Conservation (phyloP, 169 alveolate species). For the Plasmodium sp. region DNA sequence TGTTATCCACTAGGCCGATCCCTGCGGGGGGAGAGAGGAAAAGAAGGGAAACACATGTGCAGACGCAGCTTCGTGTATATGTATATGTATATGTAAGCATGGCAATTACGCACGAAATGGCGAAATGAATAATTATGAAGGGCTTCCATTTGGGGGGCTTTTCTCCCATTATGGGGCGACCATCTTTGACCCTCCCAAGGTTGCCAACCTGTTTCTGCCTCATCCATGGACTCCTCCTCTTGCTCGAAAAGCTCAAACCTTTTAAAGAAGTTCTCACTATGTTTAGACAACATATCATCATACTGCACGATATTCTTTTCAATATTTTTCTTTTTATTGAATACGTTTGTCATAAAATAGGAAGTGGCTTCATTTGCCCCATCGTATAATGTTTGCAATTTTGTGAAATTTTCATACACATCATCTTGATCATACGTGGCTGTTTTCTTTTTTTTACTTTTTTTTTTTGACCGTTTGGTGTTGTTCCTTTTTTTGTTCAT, state of each 20-base stretch:
- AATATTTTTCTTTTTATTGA: not conserved
- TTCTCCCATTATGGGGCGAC: not conserved
- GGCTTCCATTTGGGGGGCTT: not conserved
- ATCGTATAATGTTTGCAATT: constrained; percentile 29
- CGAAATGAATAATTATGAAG: not conserved
- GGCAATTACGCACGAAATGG: not conserved
- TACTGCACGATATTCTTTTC: constrained; percentile 44
- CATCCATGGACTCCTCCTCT: not conserved
- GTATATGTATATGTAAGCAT: not conserved
- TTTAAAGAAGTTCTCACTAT: constrained; percentile 29
- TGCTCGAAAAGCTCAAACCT: constrained; percentile 27
- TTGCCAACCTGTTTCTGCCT: not conserved
- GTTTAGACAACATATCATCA: constrained; percentile 42
- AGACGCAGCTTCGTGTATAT: not conserved
- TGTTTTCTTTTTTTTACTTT: not conserved
- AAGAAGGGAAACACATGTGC: not conserved
- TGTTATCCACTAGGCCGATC: not conserved
- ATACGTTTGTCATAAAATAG: constrained; percentile 19
- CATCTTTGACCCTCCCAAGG: not conserved
- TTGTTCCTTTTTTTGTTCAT: constrained; percentile 15
- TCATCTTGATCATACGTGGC: not conserved
- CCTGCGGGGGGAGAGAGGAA: constrained; percentile 3
- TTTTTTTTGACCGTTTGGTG: not conserved
- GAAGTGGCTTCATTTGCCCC: constrained; percentile 27
- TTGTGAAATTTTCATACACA: constrained; percentile 4